Base-by-base conservation (phyloP, 441 rosid species). In the Iberis amara region DNA sequence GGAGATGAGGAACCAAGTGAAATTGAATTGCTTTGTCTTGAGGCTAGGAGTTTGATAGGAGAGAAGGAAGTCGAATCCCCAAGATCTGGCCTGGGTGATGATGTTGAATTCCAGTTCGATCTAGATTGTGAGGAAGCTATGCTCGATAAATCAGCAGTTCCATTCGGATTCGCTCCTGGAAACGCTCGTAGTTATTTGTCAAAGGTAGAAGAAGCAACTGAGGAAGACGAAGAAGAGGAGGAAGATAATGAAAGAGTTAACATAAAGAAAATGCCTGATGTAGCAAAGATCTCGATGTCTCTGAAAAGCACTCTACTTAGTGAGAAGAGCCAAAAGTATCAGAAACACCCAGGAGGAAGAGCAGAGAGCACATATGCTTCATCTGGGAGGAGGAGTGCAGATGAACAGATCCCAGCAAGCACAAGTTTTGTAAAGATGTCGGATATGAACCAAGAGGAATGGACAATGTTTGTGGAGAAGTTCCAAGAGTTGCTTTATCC, bases 1-100 rank as follows among this genome's bases (percentile, higher is more conserved):
- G 64, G 66, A 15, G 66, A 57, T 3, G 77, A 72, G 52, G 73
- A 64, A 44, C 79, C 77, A 6, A 75, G 79, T 66, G 77, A 75
- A 59, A 69, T 75, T 52, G 77, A 75, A 72, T 38, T 63, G 21
- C 52, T 75, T 28, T 75, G 79, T 57, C 66, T 72, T 5, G 66
- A 69, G 59, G 74, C 76, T 1, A 68, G 27, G 67, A 68, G 76
- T 23, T 42, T 68, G 32, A 42, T 72, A 37, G 63, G 56, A 12
- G 60, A 72, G 51, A 68, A 64, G 40, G 64, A 65, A 21, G 12
- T 7, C 9, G 52, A 52, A 28, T 65, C 55, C 32, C 71, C 71
- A 47, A 66, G 66, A 47, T 59, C 62, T 33, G 71, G 60, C 59
- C 3, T 33, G 23, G 57, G 64, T 5, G 57, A 54, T 47, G 70